Percentiles rank a stretch among this genome's conserved stretches.
phyloP scores from a whole-genome alignment of 495 filamentous ascomycete genomes.

The Parmelia sp. region DNA sequence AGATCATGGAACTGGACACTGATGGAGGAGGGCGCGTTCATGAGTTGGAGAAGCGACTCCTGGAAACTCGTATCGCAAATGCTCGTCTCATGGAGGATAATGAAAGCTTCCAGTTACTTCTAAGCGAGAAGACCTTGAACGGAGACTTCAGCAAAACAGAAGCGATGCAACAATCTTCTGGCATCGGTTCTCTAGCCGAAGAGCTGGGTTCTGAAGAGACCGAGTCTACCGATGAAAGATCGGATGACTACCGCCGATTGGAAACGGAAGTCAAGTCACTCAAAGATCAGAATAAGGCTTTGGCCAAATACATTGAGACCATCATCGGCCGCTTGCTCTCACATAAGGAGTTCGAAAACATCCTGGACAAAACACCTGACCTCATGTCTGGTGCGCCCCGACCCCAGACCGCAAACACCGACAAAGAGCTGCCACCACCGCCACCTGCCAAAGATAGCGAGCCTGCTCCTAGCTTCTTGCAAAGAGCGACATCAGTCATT shows the following conservation, averaged over 20 bases:
- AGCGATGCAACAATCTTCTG: slow-evolving; percentile 56
- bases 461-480: slow-evolving; percentile 48
- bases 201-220: slow-evolving; percentile 63
- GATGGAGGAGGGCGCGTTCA: slow-evolving; percentile 75
- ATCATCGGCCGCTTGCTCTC: slow-evolving; percentile 92
- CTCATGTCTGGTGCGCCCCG: slow-evolving; percentile 41
- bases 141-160: slow-evolving; percentile 86
- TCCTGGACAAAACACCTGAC: slow-evolving; percentile 71
- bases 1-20: slow-evolving; percentile 90
- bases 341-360: slow-evolving; percentile 88
- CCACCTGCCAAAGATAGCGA: slow-evolving; percentile 58
- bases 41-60: slow-evolving; percentile 78
- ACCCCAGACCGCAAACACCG: slow-evolving; percentile 41
- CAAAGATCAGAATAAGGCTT: slow-evolving; percentile 92
- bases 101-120: slow-evolving; percentile 90
- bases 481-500: slow-evolving; percentile 72
- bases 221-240: slow-evolving; percentile 47
- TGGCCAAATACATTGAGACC: slow-evolving; percentile 95
- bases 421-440: slow-evolving; percentile 82
- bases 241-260: slow-evolving; percentile 56
- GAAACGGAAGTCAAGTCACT: slow-evolving; percentile 74
- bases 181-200: slow-evolving; percentile 68
- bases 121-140: slow-evolving; percentile 88
- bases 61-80: slow-evolving; percentile 89
- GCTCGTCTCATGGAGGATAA: slow-evolving; percentile 97